Conservation (phyloP, 1,284 basidiomycete genomes). For the Cryptococcus neoformans region DNA sequence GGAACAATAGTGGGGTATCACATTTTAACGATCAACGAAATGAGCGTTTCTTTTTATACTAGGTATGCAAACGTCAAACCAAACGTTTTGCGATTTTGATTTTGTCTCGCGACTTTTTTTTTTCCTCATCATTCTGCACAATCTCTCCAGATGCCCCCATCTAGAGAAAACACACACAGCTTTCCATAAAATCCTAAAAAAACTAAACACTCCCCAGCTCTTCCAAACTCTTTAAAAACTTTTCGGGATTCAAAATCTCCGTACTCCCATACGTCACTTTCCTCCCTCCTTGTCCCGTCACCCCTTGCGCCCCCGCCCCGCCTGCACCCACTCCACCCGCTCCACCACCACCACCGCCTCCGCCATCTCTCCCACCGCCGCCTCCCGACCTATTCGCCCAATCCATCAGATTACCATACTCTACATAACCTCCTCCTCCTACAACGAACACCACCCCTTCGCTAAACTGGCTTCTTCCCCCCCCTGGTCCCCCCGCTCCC, state of each 20-base stretch:
- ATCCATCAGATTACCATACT: conserved; percentile 93
- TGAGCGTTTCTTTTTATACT: no score
- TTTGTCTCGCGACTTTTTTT: neutral
- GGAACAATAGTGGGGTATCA: neutral
- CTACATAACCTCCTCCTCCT: conserved; percentile 95
- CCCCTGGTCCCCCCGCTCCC: conserved; percentile 11
- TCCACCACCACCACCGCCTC: neutral
- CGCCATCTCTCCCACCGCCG: conserved; percentile 43
- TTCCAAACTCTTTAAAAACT: conserved; percentile 61
- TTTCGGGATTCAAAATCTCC: conserved; percentile 85
- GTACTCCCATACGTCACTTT: conserved; percentile 93
- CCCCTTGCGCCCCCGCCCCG: no score
- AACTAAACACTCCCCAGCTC: conserved; percentile 33
- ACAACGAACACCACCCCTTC: conserved; percentile 94
- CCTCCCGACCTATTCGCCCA: conserved; percentile 64
- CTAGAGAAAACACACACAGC: no score
- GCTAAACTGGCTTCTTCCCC: conserved; percentile 60
- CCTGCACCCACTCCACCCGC: no score
- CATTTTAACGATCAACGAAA: no score
- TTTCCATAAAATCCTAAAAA: neutral
- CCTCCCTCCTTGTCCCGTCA: conserved; percentile 55
- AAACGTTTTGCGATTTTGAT: no score
- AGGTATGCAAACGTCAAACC: no score
- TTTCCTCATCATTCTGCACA: no score
- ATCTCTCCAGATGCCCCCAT: no score